Conservation (phyloP, 371 early-diverging fungal genomes). For the Mortierella sp. region DNA sequence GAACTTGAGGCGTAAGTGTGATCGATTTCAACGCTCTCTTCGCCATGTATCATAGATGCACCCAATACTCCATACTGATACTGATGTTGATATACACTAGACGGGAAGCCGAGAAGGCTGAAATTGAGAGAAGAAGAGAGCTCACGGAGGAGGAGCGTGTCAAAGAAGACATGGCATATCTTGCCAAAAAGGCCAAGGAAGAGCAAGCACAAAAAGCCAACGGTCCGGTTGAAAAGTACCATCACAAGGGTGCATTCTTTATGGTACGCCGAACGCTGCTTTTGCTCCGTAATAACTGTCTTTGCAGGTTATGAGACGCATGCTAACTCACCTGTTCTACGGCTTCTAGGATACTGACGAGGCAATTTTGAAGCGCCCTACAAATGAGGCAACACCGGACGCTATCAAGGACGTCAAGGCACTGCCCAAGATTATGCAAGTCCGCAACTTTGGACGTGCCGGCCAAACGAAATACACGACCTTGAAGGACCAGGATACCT, state of each 20-base stretch:
- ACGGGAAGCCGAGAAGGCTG: slow-evolving; percentile 80
- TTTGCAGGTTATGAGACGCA: background rate
- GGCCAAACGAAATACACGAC: slow-evolving; percentile 93
- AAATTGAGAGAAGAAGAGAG: slow-evolving; percentile 82
- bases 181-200: slow-evolving; percentile 66
- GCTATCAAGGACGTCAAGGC: slow-evolving; percentile 73
- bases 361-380: slow-evolving; percentile 76
- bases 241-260: slow-evolving; percentile 91
- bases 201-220: slow-evolving; percentile 57
- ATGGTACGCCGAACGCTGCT: slow-evolving; percentile 56
- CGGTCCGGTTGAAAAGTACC: slow-evolving; percentile 82
- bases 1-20: slow-evolving; percentile 78
- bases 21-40: no score
- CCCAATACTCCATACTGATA: no score
- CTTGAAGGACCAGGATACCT: slow-evolving; percentile 87
- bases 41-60: no score
- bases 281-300: background rate
- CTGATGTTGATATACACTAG: slow-evolving; percentile 55
- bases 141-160: slow-evolving; percentile 86
- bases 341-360: slow-evolving; percentile 62
- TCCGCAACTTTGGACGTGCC: slow-evolving; percentile 88
- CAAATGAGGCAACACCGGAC: slow-evolving; percentile 80
- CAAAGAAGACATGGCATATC: slow-evolving; percentile 74
- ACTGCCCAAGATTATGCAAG: slow-evolving; percentile 90
- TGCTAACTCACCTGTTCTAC: background rate